phyloP scores from a whole-genome alignment of 2,329 filamentous ascomycete species.

The Microsporum ferrugineum region DNA sequence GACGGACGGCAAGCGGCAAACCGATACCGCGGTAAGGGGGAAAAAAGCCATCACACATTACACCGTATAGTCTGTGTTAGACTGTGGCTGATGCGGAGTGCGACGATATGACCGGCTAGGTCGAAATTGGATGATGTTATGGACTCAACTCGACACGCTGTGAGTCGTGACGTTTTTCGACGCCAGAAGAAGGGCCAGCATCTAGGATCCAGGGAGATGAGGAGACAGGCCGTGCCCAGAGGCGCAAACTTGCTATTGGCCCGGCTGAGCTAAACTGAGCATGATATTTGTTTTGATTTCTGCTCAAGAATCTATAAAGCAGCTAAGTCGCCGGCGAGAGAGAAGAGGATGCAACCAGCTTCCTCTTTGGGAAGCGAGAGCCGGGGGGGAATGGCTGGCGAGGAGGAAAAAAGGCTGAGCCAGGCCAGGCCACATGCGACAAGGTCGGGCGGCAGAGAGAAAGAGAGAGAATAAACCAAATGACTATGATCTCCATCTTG shows the following conservation, averaged over 20 bases:
- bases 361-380: not conserved
- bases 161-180: not conserved
- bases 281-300: too few species aligned
- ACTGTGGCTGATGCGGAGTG: too few species aligned
- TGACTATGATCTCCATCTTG: not conserved
- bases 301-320: too few species aligned
- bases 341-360: not conserved
- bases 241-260: too few species aligned
- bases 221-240: not conserved
- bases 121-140: not conserved
- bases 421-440: not conserved
- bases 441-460: not conserved
- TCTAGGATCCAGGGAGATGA: not conserved
- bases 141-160: not conserved
- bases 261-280: too few species aligned
- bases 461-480: not conserved
- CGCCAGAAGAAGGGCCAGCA: not conserved
- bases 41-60: not conserved
- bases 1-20: not conserved
- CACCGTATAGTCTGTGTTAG: not conserved
- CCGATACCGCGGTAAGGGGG: not conserved
- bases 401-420: not conserved
- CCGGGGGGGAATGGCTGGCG: not conserved
- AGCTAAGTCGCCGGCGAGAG: not conserved
- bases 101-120: too few species aligned